These are phyloP conservation scores for Ophiostoma himal-ulmi DNA, from an alignment of 2,329 filamentous ascomycete genomes.

Conservation along the genomic window DNA sequence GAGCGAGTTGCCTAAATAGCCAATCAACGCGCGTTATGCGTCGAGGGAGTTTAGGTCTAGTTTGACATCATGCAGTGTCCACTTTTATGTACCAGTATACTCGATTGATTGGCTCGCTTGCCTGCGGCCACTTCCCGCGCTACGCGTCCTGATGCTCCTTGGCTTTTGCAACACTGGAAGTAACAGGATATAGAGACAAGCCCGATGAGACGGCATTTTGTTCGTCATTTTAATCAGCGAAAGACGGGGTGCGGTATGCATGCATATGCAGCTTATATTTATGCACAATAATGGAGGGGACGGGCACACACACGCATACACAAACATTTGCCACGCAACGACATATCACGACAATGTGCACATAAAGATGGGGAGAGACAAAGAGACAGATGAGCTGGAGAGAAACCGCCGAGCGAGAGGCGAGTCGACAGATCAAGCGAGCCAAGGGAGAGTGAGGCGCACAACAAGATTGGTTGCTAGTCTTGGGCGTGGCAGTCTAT, in stretches of 20 bases:
- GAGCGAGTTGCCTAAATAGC: neutral
- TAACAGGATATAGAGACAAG: neutral
- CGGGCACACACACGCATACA: constrained; percentile 5
- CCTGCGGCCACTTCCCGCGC: neutral
- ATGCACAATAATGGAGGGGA: neutral
- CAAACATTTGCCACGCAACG: neutral
- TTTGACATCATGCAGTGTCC: neutral
- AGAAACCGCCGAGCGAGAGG: neutral
- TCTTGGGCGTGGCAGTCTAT: neutral
- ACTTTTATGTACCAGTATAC: neutral
- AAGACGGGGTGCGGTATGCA: neutral
- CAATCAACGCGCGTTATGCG: constrained; percentile 18
- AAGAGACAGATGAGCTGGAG: neutral
- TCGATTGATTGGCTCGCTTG: constrained; percentile 1
- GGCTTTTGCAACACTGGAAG: neutral
- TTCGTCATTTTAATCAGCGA: neutral
- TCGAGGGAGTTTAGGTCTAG: neutral
- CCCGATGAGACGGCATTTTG: neutral
- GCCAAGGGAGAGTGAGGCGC: neutral
- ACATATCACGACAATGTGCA: neutral
- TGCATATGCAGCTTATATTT: neutral
- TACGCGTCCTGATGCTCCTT: neutral
- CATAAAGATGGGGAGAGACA: neutral
- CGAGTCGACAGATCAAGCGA: neutral
- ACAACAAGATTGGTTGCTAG: neutral